phyloP scores from a whole-genome alignment of 768 basidiomycete species.

The Boletus vinaceobasis region DNA sequence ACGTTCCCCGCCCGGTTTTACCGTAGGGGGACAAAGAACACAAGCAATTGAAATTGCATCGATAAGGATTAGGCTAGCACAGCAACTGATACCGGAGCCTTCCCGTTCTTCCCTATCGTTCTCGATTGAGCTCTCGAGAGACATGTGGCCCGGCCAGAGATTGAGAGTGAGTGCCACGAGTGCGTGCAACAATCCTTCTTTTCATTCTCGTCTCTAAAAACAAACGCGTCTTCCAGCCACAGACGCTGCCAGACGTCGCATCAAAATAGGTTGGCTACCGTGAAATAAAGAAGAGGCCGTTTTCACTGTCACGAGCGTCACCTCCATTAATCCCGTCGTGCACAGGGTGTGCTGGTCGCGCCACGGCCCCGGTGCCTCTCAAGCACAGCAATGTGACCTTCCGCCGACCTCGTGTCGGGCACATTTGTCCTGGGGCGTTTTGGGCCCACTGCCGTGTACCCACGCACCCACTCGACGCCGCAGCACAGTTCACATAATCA shows the following conservation, averaged over 20 bases:
- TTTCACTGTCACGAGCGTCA: not conserved
- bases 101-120: not conserved
- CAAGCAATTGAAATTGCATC: not conserved
- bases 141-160: not conserved
- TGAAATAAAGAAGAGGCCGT: constrained; percentile 2
- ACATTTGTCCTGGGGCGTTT: not conserved
- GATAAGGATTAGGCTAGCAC: not conserved
- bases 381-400: constrained; percentile 5
- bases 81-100: not conserved
- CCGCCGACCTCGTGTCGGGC: constrained; percentile 17
- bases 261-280: not conserved
- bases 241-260: not conserved
- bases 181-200: not conserved
- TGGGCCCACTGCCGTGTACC: constrained; percentile 6
- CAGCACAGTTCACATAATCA: constrained; percentile 3
- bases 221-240: constrained; percentile 6
- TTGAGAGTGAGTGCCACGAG: not conserved
- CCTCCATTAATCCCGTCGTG: not conserved
- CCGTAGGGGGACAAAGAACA: constrained; percentile 1
- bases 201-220: not conserved
- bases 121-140: not conserved
- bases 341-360: not conserved
- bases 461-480: constrained; percentile 7
- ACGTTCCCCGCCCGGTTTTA: not conserved
- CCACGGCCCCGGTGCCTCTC: constrained; percentile 1